Conservation (phyloP, 2,329 filamentous ascomycete species). For the Arthrobotrys conoides region DNA sequence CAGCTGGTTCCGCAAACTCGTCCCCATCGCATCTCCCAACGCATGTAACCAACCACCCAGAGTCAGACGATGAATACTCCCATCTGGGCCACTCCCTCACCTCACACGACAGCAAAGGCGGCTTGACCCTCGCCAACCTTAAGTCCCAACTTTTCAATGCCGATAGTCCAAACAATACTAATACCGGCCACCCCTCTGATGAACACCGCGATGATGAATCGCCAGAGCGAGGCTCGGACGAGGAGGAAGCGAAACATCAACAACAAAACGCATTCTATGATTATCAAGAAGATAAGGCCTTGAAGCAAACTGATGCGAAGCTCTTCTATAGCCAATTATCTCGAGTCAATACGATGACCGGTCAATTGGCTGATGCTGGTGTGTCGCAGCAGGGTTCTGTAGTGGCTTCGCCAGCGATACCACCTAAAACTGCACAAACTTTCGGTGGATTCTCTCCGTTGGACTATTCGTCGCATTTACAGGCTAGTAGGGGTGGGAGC, state of each 20-base stretch:
- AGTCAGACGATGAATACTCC: constrained; percentile 58
- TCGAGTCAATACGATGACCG: constrained; percentile 66
- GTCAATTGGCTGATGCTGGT: constrained; percentile 61
- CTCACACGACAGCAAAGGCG: constrained; percentile 47
- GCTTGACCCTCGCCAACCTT: constrained; percentile 4
- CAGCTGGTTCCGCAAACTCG: constrained; percentile 54
- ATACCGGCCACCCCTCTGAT: constrained; percentile 15
- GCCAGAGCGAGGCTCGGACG: constrained; percentile 47
- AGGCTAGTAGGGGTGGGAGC: constrained; percentile 63
- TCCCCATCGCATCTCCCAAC: constrained; percentile 59
- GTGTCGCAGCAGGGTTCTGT: constrained; percentile 39
- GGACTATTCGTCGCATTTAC: constrained; percentile 62
- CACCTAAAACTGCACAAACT: constrained; percentile 68
- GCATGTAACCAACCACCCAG: constrained; percentile 60
- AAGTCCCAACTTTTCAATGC: constrained; percentile 14
- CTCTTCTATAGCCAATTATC: constrained; percentile 84
- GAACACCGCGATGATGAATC: constrained; percentile 41
- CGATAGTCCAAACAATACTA: constrained; percentile 11
- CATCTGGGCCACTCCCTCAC: constrained; percentile 51
- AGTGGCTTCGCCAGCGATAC: constrained; percentile 63
- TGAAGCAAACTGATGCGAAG: constrained; percentile 94
- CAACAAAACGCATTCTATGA: constrained; percentile 90
- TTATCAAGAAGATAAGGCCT: constrained; percentile 90
- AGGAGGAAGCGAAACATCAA: constrained; percentile 67
- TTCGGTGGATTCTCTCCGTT: constrained; percentile 65